Conservation (phyloP, 2,329 filamentous ascomycete genomes). For the Botrytis deweyae region DNA sequence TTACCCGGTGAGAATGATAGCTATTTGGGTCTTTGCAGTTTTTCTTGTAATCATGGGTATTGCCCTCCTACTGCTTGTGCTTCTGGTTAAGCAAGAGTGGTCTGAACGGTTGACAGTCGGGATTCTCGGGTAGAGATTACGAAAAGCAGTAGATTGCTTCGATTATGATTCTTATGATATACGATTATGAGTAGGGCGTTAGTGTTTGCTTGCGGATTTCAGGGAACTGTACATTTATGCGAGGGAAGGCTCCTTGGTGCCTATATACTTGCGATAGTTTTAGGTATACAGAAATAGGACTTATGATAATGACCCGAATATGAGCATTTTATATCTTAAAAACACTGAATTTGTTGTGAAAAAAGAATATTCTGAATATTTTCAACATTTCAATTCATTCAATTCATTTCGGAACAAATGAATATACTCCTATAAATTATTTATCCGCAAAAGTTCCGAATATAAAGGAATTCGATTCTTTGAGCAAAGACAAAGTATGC, state of each 20-base stretch:
- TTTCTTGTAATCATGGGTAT: slow-evolving; percentile 48
- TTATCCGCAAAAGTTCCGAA: not conserved
- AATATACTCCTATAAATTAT: not conserved
- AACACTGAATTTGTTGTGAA: too few species aligned
- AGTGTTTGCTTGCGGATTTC: not conserved
- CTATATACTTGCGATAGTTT: not conserved
- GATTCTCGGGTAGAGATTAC: not conserved
- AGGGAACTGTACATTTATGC: not conserved
- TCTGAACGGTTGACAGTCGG: not conserved
- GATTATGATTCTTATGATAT: not conserved
- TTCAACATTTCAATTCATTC: too few species aligned
- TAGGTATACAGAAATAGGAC: not conserved
- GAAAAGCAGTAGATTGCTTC: not conserved
- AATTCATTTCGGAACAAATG: too few species aligned
- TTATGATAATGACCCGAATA: too few species aligned
- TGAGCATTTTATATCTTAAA: too few species aligned
- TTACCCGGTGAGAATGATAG: slow-evolving; percentile 38
- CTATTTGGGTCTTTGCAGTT: slow-evolving; percentile 49
- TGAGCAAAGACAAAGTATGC: too few species aligned
- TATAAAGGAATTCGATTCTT: too few species aligned
- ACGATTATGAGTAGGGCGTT: not conserved
- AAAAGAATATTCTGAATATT: too few species aligned
- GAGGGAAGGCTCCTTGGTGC: not conserved
- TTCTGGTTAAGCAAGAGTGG: not conserved
- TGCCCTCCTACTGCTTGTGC: slow-evolving; percentile 21